These are phyloP conservation scores for Botrytis fabae DNA, from an alignment of 2,329 filamentous ascomycete genomes.

Conservation along the genomic window DNA sequence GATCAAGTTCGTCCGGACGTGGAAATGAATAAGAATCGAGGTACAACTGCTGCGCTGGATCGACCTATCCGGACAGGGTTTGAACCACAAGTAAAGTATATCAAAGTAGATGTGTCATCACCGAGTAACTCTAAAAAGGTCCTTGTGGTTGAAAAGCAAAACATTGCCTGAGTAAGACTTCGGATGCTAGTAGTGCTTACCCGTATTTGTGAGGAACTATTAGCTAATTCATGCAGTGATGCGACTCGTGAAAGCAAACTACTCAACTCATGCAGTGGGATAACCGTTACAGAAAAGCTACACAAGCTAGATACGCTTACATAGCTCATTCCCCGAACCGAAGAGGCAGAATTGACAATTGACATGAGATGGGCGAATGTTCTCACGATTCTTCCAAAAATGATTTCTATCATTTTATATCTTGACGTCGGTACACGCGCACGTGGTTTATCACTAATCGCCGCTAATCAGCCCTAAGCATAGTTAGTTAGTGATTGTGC, in stretches of 20 bases:
- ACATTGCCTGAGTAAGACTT: background rate
- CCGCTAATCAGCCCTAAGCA: slow-evolving; percentile 20
- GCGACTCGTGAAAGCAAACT: background rate
- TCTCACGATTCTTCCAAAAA: background rate
- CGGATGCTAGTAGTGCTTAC: slow-evolving; percentile 1
- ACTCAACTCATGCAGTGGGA: background rate
- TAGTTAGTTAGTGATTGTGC: background rate
- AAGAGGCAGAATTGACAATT: background rate
- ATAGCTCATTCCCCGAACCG: background rate
- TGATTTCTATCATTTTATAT: slow-evolving; percentile 20
- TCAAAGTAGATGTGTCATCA: background rate
- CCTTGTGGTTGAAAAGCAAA: background rate
- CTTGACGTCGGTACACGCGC: background rate
- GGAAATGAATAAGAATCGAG: background rate
- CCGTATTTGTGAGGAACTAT: background rate
- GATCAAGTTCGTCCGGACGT: background rate
- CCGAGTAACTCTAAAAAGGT: background rate
- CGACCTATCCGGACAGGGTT: background rate
- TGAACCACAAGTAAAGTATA: background rate
- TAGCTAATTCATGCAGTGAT: slow-evolving; percentile 2
- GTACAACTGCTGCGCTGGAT: background rate
- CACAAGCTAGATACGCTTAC: background rate
- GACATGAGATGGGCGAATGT: background rate
- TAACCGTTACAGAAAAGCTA: background rate
- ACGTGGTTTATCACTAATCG: slow-evolving; percentile 10